Percentiles rank a stretch among this genome's conserved stretches.
Evolutionary conservation across 805 yeast genomes (phyloP).

Genomic region (Yarrowia deformans): DNA sequence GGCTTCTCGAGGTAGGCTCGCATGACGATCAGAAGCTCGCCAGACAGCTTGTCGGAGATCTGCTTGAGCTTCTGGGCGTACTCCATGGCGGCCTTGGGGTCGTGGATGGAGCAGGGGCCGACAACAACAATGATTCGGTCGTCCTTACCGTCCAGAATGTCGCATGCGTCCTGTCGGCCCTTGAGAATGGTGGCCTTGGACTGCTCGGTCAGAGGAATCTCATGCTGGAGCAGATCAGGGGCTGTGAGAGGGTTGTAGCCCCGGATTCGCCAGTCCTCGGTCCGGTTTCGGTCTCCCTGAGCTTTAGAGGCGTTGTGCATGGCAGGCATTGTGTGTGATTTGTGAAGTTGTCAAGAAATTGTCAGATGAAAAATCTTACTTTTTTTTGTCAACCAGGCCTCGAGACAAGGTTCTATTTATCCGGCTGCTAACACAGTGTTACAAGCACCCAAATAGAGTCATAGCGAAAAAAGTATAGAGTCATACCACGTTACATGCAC

Average conservation of each 20-base stretch:
- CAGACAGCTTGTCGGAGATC: conserved; percentile 66
- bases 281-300: conserved; percentile 39
- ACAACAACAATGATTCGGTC: conserved; percentile 88
- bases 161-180: conserved; percentile 78
- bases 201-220: conserved; percentile 69
- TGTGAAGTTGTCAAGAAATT: neutral
- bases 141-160: conserved; percentile 78
- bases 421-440: conserved; percentile 12
- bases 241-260: conserved; percentile 97
- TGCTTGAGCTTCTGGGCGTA: conserved; percentile 73
- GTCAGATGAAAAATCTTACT: conserved; percentile 14
- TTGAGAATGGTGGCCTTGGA: conserved; percentile 69
- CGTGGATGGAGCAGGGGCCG: conserved; percentile 98
- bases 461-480: conserved; percentile 6
- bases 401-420: conserved; percentile 31
- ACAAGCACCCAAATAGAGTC: conserved; percentile 17
- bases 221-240: conserved; percentile 90
- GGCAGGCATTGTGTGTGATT: conserved; percentile 15
- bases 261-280: conserved; percentile 52
- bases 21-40: conserved; percentile 88
- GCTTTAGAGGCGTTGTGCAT: conserved; percentile 36
- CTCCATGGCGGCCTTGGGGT: conserved; percentile 88
- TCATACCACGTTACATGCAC: conserved; percentile 30
- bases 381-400: neutral
- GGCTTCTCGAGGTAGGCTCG: conserved; percentile 98